phyloP scores from a whole-genome alignment of 441 rosid species.

The Jatropha podagrica region DNA sequence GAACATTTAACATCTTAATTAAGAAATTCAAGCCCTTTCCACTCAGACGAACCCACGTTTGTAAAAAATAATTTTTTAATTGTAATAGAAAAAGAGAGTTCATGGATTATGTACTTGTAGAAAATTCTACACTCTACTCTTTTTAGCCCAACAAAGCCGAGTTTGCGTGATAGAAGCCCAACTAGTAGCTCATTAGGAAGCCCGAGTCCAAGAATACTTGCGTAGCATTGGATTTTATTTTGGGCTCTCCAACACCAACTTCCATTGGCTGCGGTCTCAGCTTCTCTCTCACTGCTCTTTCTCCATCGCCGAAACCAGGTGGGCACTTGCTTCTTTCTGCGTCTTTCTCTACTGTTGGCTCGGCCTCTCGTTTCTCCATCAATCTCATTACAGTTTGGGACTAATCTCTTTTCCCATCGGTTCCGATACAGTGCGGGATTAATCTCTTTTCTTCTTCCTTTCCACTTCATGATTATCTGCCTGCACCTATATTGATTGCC shows the following conservation, averaged over 20 bases:
- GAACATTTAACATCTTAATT: too few relatives aligned
- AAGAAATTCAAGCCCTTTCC: too few relatives aligned
- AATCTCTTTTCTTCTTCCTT: background rate
- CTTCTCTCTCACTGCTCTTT: background rate
- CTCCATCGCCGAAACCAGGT: conserved; percentile 16
- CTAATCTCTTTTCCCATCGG: background rate
- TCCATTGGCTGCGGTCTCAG: background rate
- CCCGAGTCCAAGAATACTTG: background rate
- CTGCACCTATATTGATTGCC: conserved; percentile 6
- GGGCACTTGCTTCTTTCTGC: background rate
- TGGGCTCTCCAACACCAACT: background rate
- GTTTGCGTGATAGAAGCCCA: background rate
- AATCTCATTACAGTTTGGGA: background rate
- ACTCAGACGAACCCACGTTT: too few relatives aligned
- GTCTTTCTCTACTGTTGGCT: background rate
- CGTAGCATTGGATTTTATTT: too few relatives aligned
- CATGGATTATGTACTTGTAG: too few relatives aligned
- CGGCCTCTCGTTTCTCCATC: background rate
- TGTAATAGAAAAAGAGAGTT: too few relatives aligned
- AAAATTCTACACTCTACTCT: too few relatives aligned
- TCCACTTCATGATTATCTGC: background rate
- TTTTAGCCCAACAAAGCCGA: too few relatives aligned
- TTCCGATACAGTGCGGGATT: background rate
- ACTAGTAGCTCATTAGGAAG: background rate
- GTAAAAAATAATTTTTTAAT: too few relatives aligned